Base-by-base conservation (phyloP, 2,329 filamentous ascomycete genomes). In the Cytospora schulzeri region DNA sequence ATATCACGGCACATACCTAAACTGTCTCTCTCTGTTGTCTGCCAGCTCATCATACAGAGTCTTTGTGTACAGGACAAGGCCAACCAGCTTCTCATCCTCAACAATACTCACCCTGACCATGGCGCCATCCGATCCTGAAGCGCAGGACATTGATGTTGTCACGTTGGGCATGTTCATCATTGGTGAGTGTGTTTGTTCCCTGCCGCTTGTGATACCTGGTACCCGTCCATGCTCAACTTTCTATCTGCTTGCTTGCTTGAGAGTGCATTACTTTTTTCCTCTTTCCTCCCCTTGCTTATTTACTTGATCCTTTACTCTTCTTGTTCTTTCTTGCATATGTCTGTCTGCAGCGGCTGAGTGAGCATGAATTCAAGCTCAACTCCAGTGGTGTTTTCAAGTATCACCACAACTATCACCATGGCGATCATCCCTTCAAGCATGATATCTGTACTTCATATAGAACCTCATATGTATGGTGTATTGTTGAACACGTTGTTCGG, bases 81-180 rank as follows among this genome's bases (percentile, higher is more conserved):
- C 59, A 61, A 53, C 48, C 57, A 51, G 24, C 35, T 35, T 22
- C 52, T 22, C 52, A 35, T 24, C 33, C 59, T 28, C 58, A 52
- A 2, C 41, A 45, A 3, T 12, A 45, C 41, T n/a, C n/a, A 1
- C 45, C 9, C 45, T 48, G 7, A 22, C 45, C 45, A 48, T 48
- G 45, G 45, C 45, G 14, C 1, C 7, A 4, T 22, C n/a, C 45
- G 41, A 59, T 29, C 60, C 35, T 12, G 41, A 29, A 22, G 56
- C 29, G 22, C 78, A 79, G 66, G 76, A 77, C 56, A 81, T 89
- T 60, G 88, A 91, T 68, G 90, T 91, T 75, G 86, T 88, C 66
- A 90, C 88, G 0, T 72, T 91, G 71, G 89, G 88, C 71, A 91
- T 91, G 88, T 88, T 91, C 71, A 91, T 91, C 58, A 86, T 91